Evolutionary conservation across 345 rosid species (phyloP).

Genomic region (Lagerstroemia speciosa): DNA sequence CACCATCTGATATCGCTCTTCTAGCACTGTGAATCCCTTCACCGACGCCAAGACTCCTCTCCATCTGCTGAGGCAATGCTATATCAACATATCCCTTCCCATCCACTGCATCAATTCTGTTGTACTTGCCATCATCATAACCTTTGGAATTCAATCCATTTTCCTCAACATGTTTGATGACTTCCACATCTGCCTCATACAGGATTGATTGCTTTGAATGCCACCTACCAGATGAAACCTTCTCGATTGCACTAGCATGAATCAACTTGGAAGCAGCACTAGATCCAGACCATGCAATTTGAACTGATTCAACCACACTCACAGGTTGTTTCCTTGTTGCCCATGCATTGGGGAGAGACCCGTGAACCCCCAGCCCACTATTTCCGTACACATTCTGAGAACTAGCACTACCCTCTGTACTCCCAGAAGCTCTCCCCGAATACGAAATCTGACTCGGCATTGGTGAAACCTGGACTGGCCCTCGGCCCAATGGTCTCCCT

Average conservation of each 20-base stretch:
- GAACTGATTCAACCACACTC: constrained; percentile 29
- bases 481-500: constrained; percentile 28
- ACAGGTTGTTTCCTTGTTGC: constrained; percentile 41
- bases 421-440: constrained; percentile 35
- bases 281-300: constrained; percentile 38
- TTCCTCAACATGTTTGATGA: constrained; percentile 33
- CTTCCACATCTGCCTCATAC: constrained; percentile 40
- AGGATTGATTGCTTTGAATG: constrained; percentile 34
- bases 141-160: constrained; percentile 19
- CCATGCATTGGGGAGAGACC: constrained; percentile 50
- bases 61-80: constrained; percentile 25
- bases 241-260: constrained; percentile 63
- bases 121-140: constrained; percentile 20
- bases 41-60: constrained; percentile 25
- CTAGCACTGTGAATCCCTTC: constrained; percentile 30
- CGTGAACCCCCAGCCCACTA: constrained; percentile 25
- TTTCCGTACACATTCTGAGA: constrained; percentile 22
- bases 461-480: constrained; percentile 10
- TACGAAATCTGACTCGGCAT: constrained; percentile 20
- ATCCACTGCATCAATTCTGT: constrained; percentile 20
- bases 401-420: constrained; percentile 16
- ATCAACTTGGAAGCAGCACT: constrained; percentile 49
- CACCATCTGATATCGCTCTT: constrained; percentile 32
- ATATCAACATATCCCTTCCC: constrained; percentile 27
- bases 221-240: constrained; percentile 75